Evolutionary conservation across 1,139 yeast species (phyloP).

Genomic region (Nematodospora anomalae): DNA sequence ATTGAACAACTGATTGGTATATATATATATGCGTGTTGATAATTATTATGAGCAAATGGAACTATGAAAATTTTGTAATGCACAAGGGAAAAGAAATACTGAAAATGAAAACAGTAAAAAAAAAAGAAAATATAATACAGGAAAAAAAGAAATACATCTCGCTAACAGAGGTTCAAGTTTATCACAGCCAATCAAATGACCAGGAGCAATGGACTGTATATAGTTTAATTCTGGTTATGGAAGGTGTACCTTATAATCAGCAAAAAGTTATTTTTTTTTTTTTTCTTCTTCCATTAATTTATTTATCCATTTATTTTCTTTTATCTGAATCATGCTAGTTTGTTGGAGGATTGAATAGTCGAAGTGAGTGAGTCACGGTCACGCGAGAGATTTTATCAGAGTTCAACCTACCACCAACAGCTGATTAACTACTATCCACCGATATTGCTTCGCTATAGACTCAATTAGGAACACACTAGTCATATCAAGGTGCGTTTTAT

Average conservation of each 20-base stretch:
- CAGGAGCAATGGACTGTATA: constrained; percentile 6
- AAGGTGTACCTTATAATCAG: constrained; percentile 1
- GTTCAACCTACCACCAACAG: too few species aligned
- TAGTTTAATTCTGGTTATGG: neutral
- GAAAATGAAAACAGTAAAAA: constrained; percentile 3
- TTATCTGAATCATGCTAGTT: too few species aligned
- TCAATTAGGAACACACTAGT: too few species aligned
- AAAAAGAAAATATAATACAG: constrained; percentile 2
- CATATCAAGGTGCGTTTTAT: too few species aligned
- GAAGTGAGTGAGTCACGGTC: too few species aligned
- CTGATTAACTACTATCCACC: too few species aligned
- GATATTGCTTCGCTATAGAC: too few species aligned
- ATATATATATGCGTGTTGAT: neutral
- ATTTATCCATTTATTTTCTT: too few species aligned
- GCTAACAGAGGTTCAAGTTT: constrained; percentile 3
- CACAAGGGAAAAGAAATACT: too few species aligned
- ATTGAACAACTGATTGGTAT: neutral
- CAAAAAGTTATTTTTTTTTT: neutral
- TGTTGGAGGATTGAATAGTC: too few species aligned
- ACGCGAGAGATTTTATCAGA: too few species aligned
- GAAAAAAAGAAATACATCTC: constrained; percentile 2
- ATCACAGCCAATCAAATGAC: constrained; percentile 10
- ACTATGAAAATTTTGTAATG: constrained; percentile 4
- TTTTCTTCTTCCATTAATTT: constrained; percentile 1
- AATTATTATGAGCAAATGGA: neutral